Conservation (phyloP, 2,329 filamentous ascomycete species). For the Capronia epimyces region DNA sequence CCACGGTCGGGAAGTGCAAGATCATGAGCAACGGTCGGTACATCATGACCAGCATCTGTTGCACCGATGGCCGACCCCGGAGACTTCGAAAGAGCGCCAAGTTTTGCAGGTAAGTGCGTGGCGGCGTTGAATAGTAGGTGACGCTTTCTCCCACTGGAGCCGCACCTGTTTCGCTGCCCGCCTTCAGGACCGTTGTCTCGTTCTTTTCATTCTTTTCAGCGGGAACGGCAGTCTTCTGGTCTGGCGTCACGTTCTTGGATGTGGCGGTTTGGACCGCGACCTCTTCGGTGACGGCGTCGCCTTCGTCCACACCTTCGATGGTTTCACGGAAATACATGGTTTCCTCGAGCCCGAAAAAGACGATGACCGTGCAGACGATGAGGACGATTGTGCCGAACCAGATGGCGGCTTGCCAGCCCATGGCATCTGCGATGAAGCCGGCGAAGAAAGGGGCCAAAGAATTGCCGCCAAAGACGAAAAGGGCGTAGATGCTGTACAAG, state of each 20-base stretch:
- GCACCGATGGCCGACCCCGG: conserved; percentile 3
- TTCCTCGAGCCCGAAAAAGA: conserved; percentile 58
- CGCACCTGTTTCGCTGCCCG: too few species aligned
- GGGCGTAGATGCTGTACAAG: conserved; percentile 17
- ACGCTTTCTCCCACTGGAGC: neutral
- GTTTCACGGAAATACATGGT: conserved; percentile 49
- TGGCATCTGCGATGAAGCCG: conserved; percentile 23
- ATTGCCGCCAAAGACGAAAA: conserved; percentile 22
- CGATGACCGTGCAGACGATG: conserved; percentile 45
- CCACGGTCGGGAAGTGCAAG: conserved; percentile 36
- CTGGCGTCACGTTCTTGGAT: too few species aligned
- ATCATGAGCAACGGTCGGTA: conserved; percentile 25
- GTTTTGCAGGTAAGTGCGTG: conserved; percentile 22
- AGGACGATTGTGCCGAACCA: conserved; percentile 53
- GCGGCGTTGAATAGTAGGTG: neutral
- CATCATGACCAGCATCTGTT: conserved; percentile 19
- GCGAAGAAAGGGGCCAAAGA: conserved; percentile 36
- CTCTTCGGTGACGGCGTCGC: neutral
- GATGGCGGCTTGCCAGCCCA: conserved; percentile 42
- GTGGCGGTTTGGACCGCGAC: neutral
- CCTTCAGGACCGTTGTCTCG: too few species aligned
- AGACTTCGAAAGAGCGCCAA: conserved; percentile 6
- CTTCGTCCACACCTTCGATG: conserved; percentile 31
- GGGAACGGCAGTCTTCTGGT: too few species aligned
- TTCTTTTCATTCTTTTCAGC: too few species aligned